These are phyloP conservation scores for Neurospora sp. DNA, from an alignment of 2,329 filamentous ascomycete genomes.

Conservation along the genomic window DNA sequence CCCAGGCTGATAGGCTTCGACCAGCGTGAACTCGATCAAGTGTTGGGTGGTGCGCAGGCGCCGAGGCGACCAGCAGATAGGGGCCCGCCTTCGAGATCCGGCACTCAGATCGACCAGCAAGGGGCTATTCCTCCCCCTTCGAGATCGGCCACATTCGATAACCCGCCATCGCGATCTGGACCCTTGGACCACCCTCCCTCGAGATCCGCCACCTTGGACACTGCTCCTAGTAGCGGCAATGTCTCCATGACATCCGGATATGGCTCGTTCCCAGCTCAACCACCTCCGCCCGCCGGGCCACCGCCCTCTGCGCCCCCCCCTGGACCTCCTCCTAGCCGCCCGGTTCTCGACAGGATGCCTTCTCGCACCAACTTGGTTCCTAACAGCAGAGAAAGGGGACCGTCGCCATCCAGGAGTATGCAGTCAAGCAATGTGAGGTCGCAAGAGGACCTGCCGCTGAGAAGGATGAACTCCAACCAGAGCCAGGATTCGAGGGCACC, in stretches of 20 bases:
- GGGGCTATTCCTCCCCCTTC: not conserved
- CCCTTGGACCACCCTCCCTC: conserved; percentile 5
- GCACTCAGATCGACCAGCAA: not conserved
- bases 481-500: conserved; percentile 49
- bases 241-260: conserved; percentile 18
- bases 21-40: conserved; percentile 62
- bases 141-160: not conserved
- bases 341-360: conserved; percentile 15
- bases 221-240: conserved; percentile 12
- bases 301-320: conserved; percentile 24
- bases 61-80: conserved; percentile 14
- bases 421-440: conserved; percentile 34
- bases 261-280: conserved; percentile 14
- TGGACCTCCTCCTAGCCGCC: conserved; percentile 6
- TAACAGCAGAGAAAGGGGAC: conserved; percentile 19
- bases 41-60: conserved; percentile 47
- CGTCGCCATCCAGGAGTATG: conserved; percentile 42
- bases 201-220: conserved; percentile 13
- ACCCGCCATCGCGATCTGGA: conserved; percentile 21
- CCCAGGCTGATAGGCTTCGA: conserved; percentile 81
- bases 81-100: conserved; percentile 3
- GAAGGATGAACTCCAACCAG: conserved; percentile 41
- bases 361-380: conserved; percentile 21
- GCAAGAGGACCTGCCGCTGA: conserved; percentile 32
- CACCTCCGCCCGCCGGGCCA: conserved; percentile 4